These are phyloP conservation scores for Populus deltoides DNA, from an alignment of 345 rosid genomes.

Conservation along the genomic window DNA sequence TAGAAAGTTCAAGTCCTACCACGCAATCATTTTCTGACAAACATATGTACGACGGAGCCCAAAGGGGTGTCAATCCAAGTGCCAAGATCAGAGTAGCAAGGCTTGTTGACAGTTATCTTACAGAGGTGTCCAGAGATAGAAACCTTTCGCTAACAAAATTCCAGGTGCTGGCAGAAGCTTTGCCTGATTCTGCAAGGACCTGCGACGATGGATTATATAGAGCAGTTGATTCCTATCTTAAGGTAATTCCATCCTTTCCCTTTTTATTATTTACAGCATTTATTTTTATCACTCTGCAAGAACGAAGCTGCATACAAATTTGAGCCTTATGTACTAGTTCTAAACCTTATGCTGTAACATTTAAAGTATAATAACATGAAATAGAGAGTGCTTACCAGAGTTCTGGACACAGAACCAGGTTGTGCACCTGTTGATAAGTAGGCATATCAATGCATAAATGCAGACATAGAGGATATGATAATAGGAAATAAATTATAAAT, in stretches of 20 bases:
- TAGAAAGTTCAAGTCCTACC: conserved; percentile 75
- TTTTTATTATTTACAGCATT: not conserved
- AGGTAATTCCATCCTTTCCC: conserved; percentile 21
- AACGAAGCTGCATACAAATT: not conserved
- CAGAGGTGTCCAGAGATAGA: conserved; percentile 93
- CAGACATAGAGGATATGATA: not conserved
- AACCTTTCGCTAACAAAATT: conserved; percentile 83
- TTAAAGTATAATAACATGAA: not conserved
- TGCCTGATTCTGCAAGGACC: conserved; percentile 93
- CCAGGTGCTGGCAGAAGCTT: conserved; percentile 91
- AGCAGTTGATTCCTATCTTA: conserved; percentile 88
- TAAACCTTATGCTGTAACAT: not conserved
- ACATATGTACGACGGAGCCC: conserved; percentile 52
- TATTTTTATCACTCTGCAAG: not conserved
- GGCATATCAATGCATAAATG: conserved; percentile 2
- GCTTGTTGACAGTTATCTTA: conserved; percentile 92
- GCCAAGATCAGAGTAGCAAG: conserved; percentile 98
- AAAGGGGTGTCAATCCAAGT: conserved; percentile 42
- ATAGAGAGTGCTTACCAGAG: not conserved
- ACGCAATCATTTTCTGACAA: conserved; percentile 54
- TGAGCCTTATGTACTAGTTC: not conserved
- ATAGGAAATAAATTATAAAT: not conserved
- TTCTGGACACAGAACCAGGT: not conserved
- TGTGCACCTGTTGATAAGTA: not conserved
- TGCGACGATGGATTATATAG: conserved; percentile 98